A percentile compares a stretch with the other conserved stretches of the same genome.
Conservation (phyloP, 2,329 filamentous ascomycete species). For the Capronia americana region DNA sequence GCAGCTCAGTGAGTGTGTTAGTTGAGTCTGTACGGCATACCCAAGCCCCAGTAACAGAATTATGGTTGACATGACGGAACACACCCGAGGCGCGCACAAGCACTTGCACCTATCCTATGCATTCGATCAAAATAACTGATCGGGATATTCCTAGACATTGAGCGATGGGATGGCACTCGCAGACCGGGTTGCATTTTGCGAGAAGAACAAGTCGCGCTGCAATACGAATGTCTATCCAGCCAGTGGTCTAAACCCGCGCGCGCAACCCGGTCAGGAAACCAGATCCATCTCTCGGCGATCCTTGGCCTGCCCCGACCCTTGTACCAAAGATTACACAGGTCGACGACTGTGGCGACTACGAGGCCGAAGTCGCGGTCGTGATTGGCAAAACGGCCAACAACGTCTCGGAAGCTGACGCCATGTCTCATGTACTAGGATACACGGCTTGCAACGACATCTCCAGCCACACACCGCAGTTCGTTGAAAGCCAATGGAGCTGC, state of each 20-base stretch:
- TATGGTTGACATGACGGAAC: no score
- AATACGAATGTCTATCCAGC: no score
- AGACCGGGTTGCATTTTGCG: no score
- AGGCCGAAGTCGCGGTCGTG: slow-evolving; percentile 50
- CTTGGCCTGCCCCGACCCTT: slow-evolving; percentile 42
- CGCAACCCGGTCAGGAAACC: slow-evolving; percentile 38
- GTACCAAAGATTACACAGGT: slow-evolving; percentile 47
- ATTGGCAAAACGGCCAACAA: slow-evolving; percentile 48
- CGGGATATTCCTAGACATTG: no score
- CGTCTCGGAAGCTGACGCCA: slow-evolving; percentile 47
- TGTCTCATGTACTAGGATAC: slow-evolving; percentile 52
- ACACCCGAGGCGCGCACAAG: no score
- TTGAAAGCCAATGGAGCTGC: slow-evolving; percentile 51
- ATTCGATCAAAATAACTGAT: no score
- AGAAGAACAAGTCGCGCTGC: no score
- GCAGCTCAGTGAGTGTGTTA: no score
- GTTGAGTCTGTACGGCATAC: no score
- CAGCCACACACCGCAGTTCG: slow-evolving; percentile 48
- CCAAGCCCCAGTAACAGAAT: no score
- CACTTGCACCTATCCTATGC: no score
- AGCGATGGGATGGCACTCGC: no score
- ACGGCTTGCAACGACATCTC: slow-evolving; percentile 51
- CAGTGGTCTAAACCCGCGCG: not conserved
- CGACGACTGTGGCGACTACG: slow-evolving; percentile 51
- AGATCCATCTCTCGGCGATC: slow-evolving; percentile 45